Percentiles rank a stretch among this genome's conserved stretches.
Conservation (phyloP, 169 alveolate genomes). For the Perkinsus chesapeaki region DNA sequence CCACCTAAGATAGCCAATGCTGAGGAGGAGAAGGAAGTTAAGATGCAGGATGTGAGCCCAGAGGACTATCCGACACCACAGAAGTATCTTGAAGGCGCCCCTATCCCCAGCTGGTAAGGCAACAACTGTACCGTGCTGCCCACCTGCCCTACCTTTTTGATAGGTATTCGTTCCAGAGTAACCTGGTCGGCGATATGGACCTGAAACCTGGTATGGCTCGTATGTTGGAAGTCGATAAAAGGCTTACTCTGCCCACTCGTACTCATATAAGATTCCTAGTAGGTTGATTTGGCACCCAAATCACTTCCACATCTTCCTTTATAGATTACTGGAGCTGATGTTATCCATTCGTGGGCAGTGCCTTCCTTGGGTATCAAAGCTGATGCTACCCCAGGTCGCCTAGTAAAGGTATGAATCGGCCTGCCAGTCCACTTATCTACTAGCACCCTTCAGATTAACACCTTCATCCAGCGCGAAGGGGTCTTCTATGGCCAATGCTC, state of each 20-base stretch:
- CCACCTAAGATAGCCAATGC: background rate
- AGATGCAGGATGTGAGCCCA: background rate
- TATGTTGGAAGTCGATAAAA: constrained; percentile 72
- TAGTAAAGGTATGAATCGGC: background rate
- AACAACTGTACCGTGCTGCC: background rate
- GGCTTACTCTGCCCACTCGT: constrained; percentile 74
- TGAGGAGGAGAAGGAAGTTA: background rate
- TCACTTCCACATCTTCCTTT: background rate
- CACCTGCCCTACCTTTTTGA: background rate
- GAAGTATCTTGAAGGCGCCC: background rate
- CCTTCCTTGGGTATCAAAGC: constrained; percentile 78
- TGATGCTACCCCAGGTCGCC: constrained; percentile 76
- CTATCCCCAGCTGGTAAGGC: background rate
- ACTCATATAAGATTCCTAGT: constrained; percentile 70
- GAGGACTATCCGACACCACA: constrained; percentile 12
- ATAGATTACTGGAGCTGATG: constrained; percentile 66
- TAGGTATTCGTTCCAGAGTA: constrained; percentile 44
- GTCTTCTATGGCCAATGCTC: constrained; percentile 82
- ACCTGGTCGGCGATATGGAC: constrained; percentile 50
- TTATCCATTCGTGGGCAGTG: constrained; percentile 41
- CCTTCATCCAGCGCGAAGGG: constrained; percentile 81
- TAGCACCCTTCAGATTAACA: constrained; percentile 58
- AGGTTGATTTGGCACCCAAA: background rate
- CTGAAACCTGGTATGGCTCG: constrained; percentile 58
- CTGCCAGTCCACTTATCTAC: background rate